These are phyloP conservation scores for Spathaspora gorwiae DNA, from an alignment of 805 yeast genomes.

Conservation along the genomic window DNA sequence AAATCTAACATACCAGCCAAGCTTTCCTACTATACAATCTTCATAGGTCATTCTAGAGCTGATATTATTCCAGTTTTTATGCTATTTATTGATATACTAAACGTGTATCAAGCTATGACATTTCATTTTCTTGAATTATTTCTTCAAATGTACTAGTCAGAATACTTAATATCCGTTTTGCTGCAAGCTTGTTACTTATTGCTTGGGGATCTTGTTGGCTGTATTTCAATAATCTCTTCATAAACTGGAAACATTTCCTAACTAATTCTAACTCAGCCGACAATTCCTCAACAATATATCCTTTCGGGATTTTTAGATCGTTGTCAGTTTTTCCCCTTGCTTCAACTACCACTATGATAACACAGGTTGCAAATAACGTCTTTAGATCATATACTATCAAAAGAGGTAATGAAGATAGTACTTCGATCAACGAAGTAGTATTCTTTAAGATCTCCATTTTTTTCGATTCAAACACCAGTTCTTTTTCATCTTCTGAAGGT, in stretches of 20 bases:
- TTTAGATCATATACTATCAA: slow-evolving; percentile 30
- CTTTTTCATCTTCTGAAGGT: neutral
- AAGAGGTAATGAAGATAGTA: slow-evolving; percentile 35
- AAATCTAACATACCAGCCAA: too few species aligned
- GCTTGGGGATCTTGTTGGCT: slow-evolving; percentile 20
- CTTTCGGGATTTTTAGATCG: slow-evolving; percentile 14
- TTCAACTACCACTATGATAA: slow-evolving; percentile 20
- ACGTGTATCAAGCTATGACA: too few species aligned
- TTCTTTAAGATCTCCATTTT: slow-evolving; percentile 18
- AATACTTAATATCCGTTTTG: slow-evolving; percentile 13
- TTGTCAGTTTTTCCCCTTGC: slow-evolving; percentile 15
- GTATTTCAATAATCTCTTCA: slow-evolving; percentile 17
- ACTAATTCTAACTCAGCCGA: slow-evolving; percentile 11
- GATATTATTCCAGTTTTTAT: too few species aligned
- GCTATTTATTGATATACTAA: too few species aligned
- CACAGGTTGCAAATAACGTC: slow-evolving; percentile 27
- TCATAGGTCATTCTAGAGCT: too few species aligned
- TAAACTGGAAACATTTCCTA: slow-evolving; percentile 23
- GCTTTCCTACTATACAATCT: too few species aligned
- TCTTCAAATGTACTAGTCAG: slow-evolving; percentile 1
- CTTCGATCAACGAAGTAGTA: slow-evolving; percentile 31
- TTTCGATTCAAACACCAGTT: slow-evolving; percentile 12
- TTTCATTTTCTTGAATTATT: neutral
- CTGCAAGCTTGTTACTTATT: slow-evolving; percentile 20
- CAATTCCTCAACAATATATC: slow-evolving; percentile 13